These are phyloP conservation scores for Saccharomyces cerevisiae DNA, from an alignment of 805 yeast species.

Conservation along the genomic window DNA sequence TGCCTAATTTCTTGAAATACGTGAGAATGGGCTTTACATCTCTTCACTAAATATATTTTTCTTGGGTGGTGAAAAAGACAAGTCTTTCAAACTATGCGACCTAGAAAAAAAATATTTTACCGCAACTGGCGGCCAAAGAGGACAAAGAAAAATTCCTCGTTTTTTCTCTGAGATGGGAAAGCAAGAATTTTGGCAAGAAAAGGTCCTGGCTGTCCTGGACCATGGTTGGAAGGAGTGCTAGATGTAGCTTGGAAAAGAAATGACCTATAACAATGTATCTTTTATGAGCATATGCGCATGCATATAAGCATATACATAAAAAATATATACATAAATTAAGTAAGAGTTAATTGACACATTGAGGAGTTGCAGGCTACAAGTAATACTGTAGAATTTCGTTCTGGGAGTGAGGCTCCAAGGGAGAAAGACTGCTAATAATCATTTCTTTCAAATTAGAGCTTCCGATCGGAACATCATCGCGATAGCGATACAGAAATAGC, in stretches of 20 bases:
- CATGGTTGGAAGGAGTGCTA: not conserved
- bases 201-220: not conserved
- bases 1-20: not conserved
- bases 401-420: constrained; percentile 22
- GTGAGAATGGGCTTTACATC: not conserved
- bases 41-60: not conserved
- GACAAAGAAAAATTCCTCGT: not conserved
- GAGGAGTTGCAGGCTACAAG: constrained; percentile 6
- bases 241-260: not conserved
- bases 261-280: not conserved
- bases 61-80: not conserved
- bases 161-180: not conserved
- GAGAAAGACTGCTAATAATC: constrained; percentile 14
- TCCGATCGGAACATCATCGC: not conserved
- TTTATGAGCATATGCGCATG: too few relatives aligned
- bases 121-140: not conserved
- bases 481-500: constrained; percentile 12
- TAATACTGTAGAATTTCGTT: constrained; percentile 22
- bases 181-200: not conserved
- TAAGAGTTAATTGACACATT: not conserved
- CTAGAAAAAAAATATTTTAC: not conserved
- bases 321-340: not conserved
- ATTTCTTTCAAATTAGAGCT: constrained; percentile 11
- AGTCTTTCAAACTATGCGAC: not conserved
- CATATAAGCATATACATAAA: not conserved